Evolutionary conservation across 331 rosid genomes (phyloP), one percentile per base, ranked within the genome.

Genomic region (Stylosanthes scabra): DNA sequence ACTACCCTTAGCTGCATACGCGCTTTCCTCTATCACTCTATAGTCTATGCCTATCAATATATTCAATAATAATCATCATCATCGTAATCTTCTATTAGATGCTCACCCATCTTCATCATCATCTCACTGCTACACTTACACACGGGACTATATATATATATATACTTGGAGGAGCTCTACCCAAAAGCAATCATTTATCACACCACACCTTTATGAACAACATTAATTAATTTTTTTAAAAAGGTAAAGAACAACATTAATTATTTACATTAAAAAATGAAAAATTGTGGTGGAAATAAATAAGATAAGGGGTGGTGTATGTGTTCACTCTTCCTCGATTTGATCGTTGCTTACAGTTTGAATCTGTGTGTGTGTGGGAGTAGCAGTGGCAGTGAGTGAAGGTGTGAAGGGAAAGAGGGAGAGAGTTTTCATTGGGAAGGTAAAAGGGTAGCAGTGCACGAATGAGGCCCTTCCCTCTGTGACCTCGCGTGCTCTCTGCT

Each of bases 361-460:
- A 50, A 39, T 39, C 42, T 39, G 3, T 39, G 3, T 39, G 3
- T 39, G 42, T 39, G 42, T 39, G 42, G 63, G 91, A 60, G 84
- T 70, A 65, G 78, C 92, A 88, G 87, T 85, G 84, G 76, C 88
- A 84, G 80, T 20, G 25, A 20, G 25, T 20, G 25, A 20, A 20
- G 25, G 25, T 20, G 25, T 86, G 97, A 89, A 78, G 82, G 80
- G 79, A 87, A 87, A 86, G 88, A 65, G 82, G 66, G 87, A 58
- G 82, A 78, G 93, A 74, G 88, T 80, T 88, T 84, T 87, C 94
- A 86, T 93, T 77, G 98, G 98, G 97, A 93, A 93, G 92, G 92
- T 83, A 93, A 89, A 85, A 71, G 63, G 70, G 51, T 50, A 52
- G 51, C 76, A 27, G 20, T 61, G 55, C n/a, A 16, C 34, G 5